Percentiles rank a stretch among this genome's conserved stretches.
These are phyloP conservation scores for Russula compacta DNA, from an alignment of 768 basidiomycete genomes.

Conservation along the genomic window DNA sequence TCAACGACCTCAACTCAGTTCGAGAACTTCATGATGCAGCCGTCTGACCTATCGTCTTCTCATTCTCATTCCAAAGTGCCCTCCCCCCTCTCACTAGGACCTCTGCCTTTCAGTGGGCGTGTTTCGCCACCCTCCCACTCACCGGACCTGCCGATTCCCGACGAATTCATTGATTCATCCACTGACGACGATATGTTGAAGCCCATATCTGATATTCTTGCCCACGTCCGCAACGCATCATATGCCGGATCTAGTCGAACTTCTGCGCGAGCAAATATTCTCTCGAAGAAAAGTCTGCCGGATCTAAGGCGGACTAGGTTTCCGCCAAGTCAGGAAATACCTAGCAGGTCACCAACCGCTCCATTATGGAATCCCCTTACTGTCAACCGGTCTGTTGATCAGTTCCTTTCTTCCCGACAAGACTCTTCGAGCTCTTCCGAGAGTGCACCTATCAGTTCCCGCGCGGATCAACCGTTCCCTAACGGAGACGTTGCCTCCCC, in stretches of 20 bases:
- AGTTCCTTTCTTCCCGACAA: conserved; percentile 33
- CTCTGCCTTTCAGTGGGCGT: conserved; percentile 27
- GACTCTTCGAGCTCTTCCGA: conserved; percentile 39
- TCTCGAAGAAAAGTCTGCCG: conserved; percentile 76
- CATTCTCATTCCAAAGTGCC: conserved; percentile 32
- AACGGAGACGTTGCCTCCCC: conserved; percentile 31
- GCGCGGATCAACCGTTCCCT: conserved; percentile 22
- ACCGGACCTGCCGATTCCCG: conserved; percentile 48
- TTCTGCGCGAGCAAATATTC: conserved; percentile 32
- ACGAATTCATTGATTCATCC: conserved; percentile 40
- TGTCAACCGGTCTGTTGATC: conserved; percentile 14
- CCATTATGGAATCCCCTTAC: conserved; percentile 7
- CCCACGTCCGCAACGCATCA: conserved; percentile 44
- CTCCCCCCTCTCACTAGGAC: conserved; percentile 42
- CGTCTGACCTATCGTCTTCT: conserved; percentile 1
- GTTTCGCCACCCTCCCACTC: conserved; percentile 39
- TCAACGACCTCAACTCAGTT: conserved; percentile 48
- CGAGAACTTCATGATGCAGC: not conserved
- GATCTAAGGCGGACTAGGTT: conserved; percentile 57
- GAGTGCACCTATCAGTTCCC: conserved; percentile 19
- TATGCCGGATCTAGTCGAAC: conserved; percentile 33
- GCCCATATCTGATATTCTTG: conserved; percentile 13
- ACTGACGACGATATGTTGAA: conserved; percentile 35
- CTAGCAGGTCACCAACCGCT: conserved; percentile 2
- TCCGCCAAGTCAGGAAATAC: conserved; percentile 28